Base-by-base conservation (phyloP, 805 yeast species). In the Brettanomyces bruxellensis region DNA sequence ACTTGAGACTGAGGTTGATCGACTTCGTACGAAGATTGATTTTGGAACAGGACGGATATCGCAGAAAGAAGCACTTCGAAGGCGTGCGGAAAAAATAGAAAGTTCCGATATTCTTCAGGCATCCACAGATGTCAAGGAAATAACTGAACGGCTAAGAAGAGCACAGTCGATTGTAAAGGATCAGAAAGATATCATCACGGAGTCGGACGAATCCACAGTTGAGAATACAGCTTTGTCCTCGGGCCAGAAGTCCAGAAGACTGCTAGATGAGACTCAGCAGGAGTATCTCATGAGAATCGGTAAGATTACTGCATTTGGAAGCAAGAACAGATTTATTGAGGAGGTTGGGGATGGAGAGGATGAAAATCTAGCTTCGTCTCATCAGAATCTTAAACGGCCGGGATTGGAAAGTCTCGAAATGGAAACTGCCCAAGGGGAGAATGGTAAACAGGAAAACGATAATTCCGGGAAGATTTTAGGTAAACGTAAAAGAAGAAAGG, bases 271-370 rank as follows among this genome's bases (percentile, higher is more conserved):
- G 57, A 65, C 88, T 0, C 85, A 84, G 57, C 78, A 78, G 47
- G 97, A 90, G 44, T 90, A 65, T 57, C 69, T 93, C 49, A 77
- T 93, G 0, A 72, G 99, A 52, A 90, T 91, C 0, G 99, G 99
- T 28, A 81, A 88, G 60, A 78, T 89, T 47, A 93, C 99, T 0
- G 98, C 98, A 0, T 93, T 93, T 69, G 95, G 96, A 9, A 76
- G 78, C 30, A 66, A 77, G 22, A 70, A 72, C 38, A 81, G 78
- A 2, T 84, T 87, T 54, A 71, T 68, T 14, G 71, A 70, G 37
- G 72, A 67, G 2, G 67, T 60, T 13, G 65, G 60, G 12, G 51
- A 49, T 1, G 55, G 41, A 6, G 51, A 45, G 6, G 46, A 39
- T 25, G 66, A 69, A 14, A 39, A 14, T 7, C 23, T 25, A 8